Conservation (phyloP, 139 green algal species). For the Closterium sp. region DNA sequence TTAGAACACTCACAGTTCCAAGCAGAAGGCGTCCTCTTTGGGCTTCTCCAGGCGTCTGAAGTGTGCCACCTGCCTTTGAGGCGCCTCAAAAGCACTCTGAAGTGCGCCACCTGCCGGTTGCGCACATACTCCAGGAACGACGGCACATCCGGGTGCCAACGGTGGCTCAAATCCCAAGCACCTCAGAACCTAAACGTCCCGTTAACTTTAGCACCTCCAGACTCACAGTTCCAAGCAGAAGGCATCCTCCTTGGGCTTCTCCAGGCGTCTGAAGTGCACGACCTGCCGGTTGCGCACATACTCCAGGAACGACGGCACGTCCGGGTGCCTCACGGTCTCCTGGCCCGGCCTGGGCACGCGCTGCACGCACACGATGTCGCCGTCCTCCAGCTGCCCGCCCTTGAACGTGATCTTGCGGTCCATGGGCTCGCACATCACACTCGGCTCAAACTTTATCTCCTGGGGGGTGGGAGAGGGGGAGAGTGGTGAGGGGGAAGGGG, state of each 20-base stretch:
- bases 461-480: background rate
- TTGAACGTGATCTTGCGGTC: constrained; percentile 52
- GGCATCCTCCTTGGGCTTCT: constrained; percentile 63
- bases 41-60: constrained; percentile 66
- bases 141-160: constrained; percentile 55
- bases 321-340: constrained; percentile 50
- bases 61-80: constrained; percentile 60
- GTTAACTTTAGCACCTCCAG: no score
- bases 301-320: constrained; percentile 66
- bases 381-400: constrained; percentile 70
- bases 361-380: constrained; percentile 87
- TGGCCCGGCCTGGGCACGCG: background rate
- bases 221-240: constrained; percentile 36
- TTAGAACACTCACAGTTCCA: constrained; percentile 74
- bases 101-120: constrained; percentile 61
- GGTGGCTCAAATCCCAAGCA: constrained; percentile 60
- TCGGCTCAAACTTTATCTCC: constrained; percentile 90
- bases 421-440: constrained; percentile 71
- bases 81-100: no score
- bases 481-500: no score
- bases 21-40: constrained; percentile 65
- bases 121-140: constrained; percentile 72
- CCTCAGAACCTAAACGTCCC: no score
- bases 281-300: constrained; percentile 67
- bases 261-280: constrained; percentile 69